A percentile compares a stretch with the other conserved stretches of the same genome.
Conservation (phyloP, 352 stramenopile species). For the Thraustochytrium sp. region DNA sequence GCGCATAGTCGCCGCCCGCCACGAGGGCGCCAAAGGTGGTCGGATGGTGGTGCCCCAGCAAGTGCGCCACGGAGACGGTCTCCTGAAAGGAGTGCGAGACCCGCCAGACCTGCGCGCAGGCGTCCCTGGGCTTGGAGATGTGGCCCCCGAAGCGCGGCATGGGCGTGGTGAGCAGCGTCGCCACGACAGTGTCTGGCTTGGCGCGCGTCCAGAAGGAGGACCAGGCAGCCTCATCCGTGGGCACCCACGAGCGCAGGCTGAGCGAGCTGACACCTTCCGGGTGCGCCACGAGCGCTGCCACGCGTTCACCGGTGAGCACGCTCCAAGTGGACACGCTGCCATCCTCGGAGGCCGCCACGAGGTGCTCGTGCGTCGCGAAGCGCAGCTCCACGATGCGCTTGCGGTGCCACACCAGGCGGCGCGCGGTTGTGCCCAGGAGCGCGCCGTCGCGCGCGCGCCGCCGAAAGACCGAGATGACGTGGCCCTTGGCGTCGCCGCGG, state of each 20-base stretch:
- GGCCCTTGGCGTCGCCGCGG: constrained; percentile 26
- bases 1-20: not conserved
- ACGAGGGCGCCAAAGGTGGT: not conserved
- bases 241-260: not conserved
- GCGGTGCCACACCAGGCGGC: constrained; percentile 8
- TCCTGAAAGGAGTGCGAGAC: not conserved
- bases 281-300: not conserved
- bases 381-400: not conserved
- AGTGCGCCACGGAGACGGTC: not conserved
- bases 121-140: not conserved
- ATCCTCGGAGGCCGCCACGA: not conserved
- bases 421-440: not conserved
- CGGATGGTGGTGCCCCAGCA: constrained; percentile 12
- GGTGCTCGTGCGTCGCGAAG: not conserved
- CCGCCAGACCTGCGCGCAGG: not conserved
- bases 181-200: not conserved
- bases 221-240: not conserved
- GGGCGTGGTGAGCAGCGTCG: not conserved
- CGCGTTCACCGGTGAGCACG: not conserved
- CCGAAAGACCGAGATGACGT: constrained; percentile 2
- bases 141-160: not conserved
- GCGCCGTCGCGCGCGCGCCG: not conserved
- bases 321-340: not conserved
- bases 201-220: constrained; percentile 21
- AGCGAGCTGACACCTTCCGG: not conserved